Evolutionary conservation across 331 rosid genomes (phyloP).

Genomic region (Pyrus hybrid): DNA sequence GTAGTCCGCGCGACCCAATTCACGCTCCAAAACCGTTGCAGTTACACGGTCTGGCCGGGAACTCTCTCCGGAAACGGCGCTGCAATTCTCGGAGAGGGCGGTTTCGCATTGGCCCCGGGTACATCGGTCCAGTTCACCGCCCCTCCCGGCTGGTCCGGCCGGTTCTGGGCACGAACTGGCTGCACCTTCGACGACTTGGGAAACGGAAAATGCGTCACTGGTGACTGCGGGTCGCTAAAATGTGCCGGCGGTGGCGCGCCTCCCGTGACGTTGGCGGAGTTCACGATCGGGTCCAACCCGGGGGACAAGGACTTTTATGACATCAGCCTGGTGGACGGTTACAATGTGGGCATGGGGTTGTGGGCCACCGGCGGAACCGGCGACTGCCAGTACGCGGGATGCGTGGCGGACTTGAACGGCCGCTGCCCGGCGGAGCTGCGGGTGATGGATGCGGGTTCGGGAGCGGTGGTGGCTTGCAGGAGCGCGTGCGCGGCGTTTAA

Average conservation of each 20-base stretch:
- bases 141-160: constrained; percentile 81
- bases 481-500: constrained; percentile 87
- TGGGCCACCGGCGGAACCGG: constrained; percentile 65
- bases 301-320: constrained; percentile 72
- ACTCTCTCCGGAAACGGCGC: constrained; percentile 69
- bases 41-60: constrained; percentile 69
- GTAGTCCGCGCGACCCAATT: constrained; percentile 37
- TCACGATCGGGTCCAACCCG: constrained; percentile 33
- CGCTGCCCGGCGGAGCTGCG: constrained; percentile 59
- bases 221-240: constrained; percentile 57
- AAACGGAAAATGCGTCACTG: constrained; percentile 52
- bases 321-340: constrained; percentile 89
- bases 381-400: constrained; percentile 85
- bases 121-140: constrained; percentile 31
- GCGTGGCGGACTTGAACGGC: constrained; percentile 54
- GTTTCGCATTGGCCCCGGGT: constrained; percentile 43
- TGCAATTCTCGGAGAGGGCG: constrained; percentile 49
- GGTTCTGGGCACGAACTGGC: constrained; percentile 79
- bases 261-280: constrained; percentile 69
- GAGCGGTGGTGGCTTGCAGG: constrained; percentile 66
- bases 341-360: constrained; percentile 73
- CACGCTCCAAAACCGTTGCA: constrained; percentile 55
- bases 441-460: constrained; percentile 18
- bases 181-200: constrained; percentile 60
- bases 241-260: constrained; percentile 58